Evolutionary conservation across 108 stramenopile genomes (phyloP).

Genomic region (Schizochytrium sp.): DNA sequence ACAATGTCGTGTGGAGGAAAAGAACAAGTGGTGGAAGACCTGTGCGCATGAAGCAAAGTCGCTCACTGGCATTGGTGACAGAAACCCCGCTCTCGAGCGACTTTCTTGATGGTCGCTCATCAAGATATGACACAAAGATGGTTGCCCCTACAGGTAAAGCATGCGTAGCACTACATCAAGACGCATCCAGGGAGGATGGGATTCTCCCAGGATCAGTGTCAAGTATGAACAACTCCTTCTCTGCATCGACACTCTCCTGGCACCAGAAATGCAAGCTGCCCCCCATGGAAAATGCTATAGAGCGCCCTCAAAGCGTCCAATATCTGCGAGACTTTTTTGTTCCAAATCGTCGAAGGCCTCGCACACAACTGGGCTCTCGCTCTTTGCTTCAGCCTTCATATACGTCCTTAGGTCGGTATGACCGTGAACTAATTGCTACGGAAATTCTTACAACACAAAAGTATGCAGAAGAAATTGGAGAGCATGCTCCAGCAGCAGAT

Average conservation of each 20-base stretch:
- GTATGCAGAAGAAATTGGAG: background rate
- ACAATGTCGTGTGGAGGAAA: background rate
- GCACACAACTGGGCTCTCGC: background rate
- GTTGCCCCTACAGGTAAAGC: background rate
- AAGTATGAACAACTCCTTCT: background rate
- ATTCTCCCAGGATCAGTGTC: background rate
- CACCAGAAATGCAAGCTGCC: slow-evolving; percentile 29
- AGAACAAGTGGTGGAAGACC: background rate
- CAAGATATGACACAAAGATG: background rate
- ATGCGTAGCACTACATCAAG: background rate
- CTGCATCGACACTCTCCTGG: slow-evolving; percentile 8
- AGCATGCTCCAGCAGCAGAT: background rate
- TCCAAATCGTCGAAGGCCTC: background rate
- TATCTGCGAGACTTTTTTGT: slow-evolving; percentile 4
- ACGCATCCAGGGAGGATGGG: background rate
- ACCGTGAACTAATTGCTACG: slow-evolving; percentile 15
- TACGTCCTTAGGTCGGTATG: background rate
- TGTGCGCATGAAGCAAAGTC: background rate
- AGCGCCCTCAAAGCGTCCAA: slow-evolving; percentile 1
- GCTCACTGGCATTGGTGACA: background rate
- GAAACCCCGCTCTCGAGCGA: background rate
- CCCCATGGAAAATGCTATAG: background rate
- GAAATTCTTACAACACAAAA: background rate
- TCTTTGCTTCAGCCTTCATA: background rate
- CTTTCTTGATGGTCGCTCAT: slow-evolving; percentile 24